Conservation (phyloP, 805 yeast genomes). For the Pichia exigua region DNA sequence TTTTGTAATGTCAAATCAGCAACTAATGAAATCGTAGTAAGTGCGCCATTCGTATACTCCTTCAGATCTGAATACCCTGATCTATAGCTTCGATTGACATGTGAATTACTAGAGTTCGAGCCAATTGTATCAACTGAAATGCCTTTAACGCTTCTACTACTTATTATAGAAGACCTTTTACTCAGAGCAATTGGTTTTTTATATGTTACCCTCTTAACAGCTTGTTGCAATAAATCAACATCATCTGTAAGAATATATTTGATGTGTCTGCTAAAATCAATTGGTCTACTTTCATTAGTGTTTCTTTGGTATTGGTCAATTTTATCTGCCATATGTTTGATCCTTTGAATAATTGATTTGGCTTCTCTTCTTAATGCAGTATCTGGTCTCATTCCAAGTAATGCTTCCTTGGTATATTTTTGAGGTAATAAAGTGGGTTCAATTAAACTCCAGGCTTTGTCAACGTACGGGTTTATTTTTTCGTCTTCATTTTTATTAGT, state of each 20-base stretch:
- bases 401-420: neutral
- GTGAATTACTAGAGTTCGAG: neutral
- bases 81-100: constrained; percentile 3
- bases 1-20: constrained; percentile 78
- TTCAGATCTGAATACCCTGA: constrained; percentile 43
- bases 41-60: constrained; percentile 60
- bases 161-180: neutral
- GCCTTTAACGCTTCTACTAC: neutral
- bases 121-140: neutral
- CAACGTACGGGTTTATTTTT: neutral
- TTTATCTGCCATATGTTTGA: constrained; percentile 1
- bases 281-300: neutral
- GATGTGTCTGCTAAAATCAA: neutral
- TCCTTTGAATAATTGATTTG: neutral
- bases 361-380: constrained; percentile 3
- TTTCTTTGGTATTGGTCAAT: neutral
- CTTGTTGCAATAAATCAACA: neutral
- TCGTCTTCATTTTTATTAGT: neutral
- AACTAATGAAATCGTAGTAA: constrained; percentile 66
- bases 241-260: constrained; percentile 2
- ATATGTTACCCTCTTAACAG: constrained; percentile 4
- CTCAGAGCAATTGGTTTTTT: neutral
- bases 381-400: constrained; percentile 5
- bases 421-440: neutral
- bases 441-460: neutral